Base-by-base conservation (phyloP, 2,329 filamentous ascomycete species). In the Periconia digitata region DNA sequence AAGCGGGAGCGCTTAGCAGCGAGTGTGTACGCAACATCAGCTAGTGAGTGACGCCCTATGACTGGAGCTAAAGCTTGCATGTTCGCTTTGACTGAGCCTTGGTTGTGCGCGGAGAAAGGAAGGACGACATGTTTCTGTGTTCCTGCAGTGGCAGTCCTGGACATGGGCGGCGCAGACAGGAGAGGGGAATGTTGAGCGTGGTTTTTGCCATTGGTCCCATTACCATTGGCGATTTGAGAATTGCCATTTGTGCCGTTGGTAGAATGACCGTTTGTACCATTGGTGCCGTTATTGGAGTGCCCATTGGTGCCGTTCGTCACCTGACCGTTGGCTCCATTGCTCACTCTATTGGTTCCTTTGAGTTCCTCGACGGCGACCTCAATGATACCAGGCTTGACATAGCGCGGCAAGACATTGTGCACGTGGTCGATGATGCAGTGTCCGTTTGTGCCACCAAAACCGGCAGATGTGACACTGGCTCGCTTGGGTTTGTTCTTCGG, bases 401-500 rank as follows among this genome's bases (percentile, higher is more conserved):
- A 46, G 12, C 16, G 10, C 4, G 22, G 44, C 15, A 46, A 18
- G 3, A 40, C 36, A 20, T 17, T 46, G 13, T 22, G 12, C 10
- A 46, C 29, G 17, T 37, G 36, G 10, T 47, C 27, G n/a, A 47
- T 8, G 5, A 42, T 20, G 12, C 15, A 40, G 15, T 53, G 47
- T 7, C n/a, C 48, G 12, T 54, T 73, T 4, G 72, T 62, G 10
- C 72, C 72, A 5, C 72, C 71, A 35, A 69, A 63, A 3, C 73
- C 76, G 53, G 75, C 78, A 8, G 70, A 69, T 44, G 73, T 77
- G 2, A 79, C 64, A 23, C 70, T 69, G 4, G 70, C 71, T 10
- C 74, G 60, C 38, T 47, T 55, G 10, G 22, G 21, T 3, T 22
- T 23, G 8, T 42, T 24, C 1, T 5, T 15, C 3, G 55, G 55